Evolutionary conservation across 495 filamentous ascomycete genomes (phyloP).

Genomic region (Xylaria venustula): DNA sequence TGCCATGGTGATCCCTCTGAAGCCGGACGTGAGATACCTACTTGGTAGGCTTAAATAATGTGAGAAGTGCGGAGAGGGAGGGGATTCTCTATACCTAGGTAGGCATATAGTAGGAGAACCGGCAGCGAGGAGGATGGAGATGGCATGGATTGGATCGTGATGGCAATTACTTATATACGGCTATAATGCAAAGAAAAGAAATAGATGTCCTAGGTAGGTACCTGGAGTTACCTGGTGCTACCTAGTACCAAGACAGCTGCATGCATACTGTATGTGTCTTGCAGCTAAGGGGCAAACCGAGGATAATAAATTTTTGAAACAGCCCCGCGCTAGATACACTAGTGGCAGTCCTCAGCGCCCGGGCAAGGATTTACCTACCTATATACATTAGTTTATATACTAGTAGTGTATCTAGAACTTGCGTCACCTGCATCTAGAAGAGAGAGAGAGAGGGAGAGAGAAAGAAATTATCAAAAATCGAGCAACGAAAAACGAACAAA

Average conservation of each 20-base stretch:
- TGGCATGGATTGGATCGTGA: neutral
- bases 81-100: neutral
- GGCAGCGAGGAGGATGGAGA: neutral
- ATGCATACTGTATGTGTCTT: neutral
- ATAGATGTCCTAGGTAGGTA: neutral
- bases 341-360: too few relatives aligned
- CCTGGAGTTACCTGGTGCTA: too few relatives aligned
- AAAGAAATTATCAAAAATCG: too few relatives aligned
- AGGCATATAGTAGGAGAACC: neutral
- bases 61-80: neutral
- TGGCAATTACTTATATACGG: neutral
- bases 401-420: neutral
- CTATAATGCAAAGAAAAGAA: neutral
- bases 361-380: too few relatives aligned
- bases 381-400: neutral
- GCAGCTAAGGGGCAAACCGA: conserved; percentile 2
- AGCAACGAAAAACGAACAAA: too few relatives aligned
- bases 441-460: too few relatives aligned
- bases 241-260: too few relatives aligned
- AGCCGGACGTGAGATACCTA: neutral
- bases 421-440: neutral
- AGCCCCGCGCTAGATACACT: neutral
- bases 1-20: neutral
- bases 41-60: neutral
- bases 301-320: conserved; percentile 11